A percentile compares a stretch with the other conserved stretches of the same genome.
phyloP scores from a whole-genome alignment of 139 green algal species.

The Penium margaritaceum region DNA sequence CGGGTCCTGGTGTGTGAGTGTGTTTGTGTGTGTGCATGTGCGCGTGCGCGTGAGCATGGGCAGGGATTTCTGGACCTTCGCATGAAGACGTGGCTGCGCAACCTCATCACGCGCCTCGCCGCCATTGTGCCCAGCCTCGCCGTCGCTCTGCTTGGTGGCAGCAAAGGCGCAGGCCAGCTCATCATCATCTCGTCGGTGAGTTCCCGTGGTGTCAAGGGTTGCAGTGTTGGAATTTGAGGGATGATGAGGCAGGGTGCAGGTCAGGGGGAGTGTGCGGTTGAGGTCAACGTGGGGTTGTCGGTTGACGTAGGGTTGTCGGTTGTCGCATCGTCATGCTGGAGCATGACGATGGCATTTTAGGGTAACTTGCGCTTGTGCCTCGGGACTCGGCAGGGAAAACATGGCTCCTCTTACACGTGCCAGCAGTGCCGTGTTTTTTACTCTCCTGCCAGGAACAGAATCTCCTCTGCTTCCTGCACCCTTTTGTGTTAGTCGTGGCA shows the following conservation, averaged over 20 bases:
- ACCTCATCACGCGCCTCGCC: slow-evolving; percentile 48
- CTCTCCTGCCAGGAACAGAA: no score
- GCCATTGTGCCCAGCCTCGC: slow-evolving; percentile 50
- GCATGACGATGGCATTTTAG: no score
- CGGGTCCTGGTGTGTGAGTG: no score
- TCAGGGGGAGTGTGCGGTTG: no score
- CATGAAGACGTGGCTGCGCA: slow-evolving; percentile 45
- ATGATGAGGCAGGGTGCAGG: no score
- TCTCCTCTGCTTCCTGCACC: no score
- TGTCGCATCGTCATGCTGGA: background rate
- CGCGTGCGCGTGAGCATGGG: no score
- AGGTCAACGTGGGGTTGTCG: background rate
- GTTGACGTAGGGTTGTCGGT: background rate
- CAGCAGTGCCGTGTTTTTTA: background rate
- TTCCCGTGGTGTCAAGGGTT: background rate
- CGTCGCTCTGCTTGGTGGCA: slow-evolving; percentile 45
- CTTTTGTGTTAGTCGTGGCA: no score
- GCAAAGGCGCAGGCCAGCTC: slow-evolving; percentile 35
- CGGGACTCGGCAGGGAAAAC: no score
- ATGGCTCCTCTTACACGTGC: background rate
- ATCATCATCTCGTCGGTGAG: slow-evolving; percentile 51
- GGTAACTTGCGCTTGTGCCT: no score
- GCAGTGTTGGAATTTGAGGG: no score
- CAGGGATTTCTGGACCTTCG: slow-evolving; percentile 54
- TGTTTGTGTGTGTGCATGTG: no score